Percentiles rank a stretch among this genome's conserved stretches.
phyloP scores from a whole-genome alignment of 2,329 filamentous ascomycete species.

The Fusarium compactum region DNA sequence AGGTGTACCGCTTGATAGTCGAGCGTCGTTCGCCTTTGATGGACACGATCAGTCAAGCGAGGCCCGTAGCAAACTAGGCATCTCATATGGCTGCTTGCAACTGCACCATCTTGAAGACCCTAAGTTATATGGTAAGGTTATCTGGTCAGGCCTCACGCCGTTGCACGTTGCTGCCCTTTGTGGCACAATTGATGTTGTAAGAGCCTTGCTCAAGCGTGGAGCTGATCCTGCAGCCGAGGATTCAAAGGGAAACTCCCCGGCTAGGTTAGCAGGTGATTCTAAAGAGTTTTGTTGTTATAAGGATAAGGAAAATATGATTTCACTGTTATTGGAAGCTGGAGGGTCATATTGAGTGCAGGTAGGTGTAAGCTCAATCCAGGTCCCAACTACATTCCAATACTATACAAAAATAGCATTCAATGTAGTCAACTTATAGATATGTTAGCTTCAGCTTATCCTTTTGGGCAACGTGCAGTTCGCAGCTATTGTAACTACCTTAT shows the following conservation, averaged over 20 bases:
- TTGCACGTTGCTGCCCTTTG: neutral
- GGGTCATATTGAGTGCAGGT: neutral
- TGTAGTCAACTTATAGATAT: neutral
- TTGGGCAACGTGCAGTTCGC: neutral
- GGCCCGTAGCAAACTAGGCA: neutral
- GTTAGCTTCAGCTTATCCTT: accelerated
- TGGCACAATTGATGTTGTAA: neutral
- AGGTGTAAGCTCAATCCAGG: neutral
- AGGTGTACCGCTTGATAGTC: neutral
- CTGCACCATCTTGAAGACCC: neutral
- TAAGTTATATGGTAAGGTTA: neutral
- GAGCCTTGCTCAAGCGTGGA: neutral
- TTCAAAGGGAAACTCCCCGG: neutral
- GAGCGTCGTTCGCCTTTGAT: neutral
- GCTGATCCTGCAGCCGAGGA: neutral
- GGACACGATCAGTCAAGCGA: neutral
- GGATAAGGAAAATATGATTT: neutral
- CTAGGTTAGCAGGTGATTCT: neutral
- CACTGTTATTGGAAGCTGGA: neutral
- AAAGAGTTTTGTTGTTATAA: neutral
- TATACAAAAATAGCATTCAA: neutral
- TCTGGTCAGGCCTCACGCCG: neutral
- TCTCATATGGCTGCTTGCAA: neutral
- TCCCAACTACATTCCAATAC: neutral
- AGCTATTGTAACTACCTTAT: neutral